Evolutionary conservation across 495 filamentous ascomycete species (phyloP).

Genomic region (Achaetomiella virescens): DNA sequence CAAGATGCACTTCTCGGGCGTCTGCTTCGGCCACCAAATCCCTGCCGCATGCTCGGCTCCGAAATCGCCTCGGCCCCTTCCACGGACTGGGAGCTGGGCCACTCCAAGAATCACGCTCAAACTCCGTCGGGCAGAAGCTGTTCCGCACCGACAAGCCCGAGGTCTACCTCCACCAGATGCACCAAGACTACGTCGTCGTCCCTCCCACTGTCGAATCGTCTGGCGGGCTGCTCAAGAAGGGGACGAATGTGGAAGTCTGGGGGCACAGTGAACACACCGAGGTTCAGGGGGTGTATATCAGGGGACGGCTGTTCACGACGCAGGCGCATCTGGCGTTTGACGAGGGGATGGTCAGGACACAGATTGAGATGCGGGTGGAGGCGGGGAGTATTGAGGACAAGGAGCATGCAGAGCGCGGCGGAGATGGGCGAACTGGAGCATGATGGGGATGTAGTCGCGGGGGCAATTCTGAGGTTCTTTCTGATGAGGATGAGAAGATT

Average conservation of each 20-base stretch:
- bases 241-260: constrained; percentile 27
- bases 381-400: constrained; percentile 58
- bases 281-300: constrained; percentile 69
- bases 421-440: constrained; percentile 28
- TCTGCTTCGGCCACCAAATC: constrained; percentile 88
- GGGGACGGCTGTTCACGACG: constrained; percentile 59
- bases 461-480: constrained; percentile 34
- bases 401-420: constrained; percentile 25
- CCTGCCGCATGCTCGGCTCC: constrained; percentile 64
- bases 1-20: constrained; percentile 54
- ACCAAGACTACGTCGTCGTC: constrained; percentile 66
- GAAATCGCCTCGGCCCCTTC: constrained; percentile 52
- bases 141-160: constrained; percentile 54
- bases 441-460: constrained; percentile 27
- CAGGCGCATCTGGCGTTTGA: constrained; percentile 86
- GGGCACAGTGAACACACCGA: constrained; percentile 42
- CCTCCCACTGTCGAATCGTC: constrained; percentile 26
- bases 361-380: constrained; percentile 53
- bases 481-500: constrained; percentile 26
- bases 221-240: constrained; percentile 47
- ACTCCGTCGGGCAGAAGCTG: constrained; percentile 59
- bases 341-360: constrained; percentile 59
- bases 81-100: constrained; percentile 71
- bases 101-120: constrained; percentile 60
- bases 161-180: constrained; percentile 68